Evolutionary conservation across 225 moss, liverwort and hornwort genomes (phyloP), one percentile per base, ranked within the genome.

Genomic region (Straminergon stramineum): DNA sequence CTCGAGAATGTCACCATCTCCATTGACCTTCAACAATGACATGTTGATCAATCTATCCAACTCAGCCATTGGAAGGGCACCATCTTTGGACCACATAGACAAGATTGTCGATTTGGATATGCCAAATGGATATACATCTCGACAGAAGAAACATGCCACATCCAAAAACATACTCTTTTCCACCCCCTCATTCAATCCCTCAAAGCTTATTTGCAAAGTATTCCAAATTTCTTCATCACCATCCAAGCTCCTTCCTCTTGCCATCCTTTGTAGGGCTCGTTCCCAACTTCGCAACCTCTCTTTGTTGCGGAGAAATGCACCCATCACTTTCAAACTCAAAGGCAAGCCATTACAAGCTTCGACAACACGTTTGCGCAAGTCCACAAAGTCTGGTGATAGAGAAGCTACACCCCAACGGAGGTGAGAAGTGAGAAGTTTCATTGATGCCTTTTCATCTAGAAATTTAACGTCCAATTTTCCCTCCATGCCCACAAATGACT

Each of bases 41-140:
- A 69, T 69, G 69, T 69, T 23, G 2, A 69, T 69, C 22, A 69
- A n/a, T 69, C 13, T 7, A 0, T 69, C 22, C 2, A 68, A 68
- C 37, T 37, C 11, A 0, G 2, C 7, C 37, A 37, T 0, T 4
- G n/a, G n/a, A n/a, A 1, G 23, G 4, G 13, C 7, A 13, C 69
- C 69, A 69, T n/a, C 13, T 69, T n/a, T 23, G 4, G 69, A 69
- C 69, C 23, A 69, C 7, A 69, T 22, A 4, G 22, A 4, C 22
- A 69, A n/a, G 13, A 69, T 23, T 0, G 7, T 69, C 1, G 7
- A 13, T 69, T 35, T 69, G 7, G 23, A n/a, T n/a, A 69, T 23
- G 7, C n/a, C 23, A 23, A 0, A 69, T 4, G 69, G 69, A 69
- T n/a, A n/a, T 23, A n/a, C n/a, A 69, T 69, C 69, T 69, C 37